Evolutionary conservation across 2,329 filamentous ascomycete genomes (phyloP).

Genomic region (Pseudogymnoascus sp.): DNA sequence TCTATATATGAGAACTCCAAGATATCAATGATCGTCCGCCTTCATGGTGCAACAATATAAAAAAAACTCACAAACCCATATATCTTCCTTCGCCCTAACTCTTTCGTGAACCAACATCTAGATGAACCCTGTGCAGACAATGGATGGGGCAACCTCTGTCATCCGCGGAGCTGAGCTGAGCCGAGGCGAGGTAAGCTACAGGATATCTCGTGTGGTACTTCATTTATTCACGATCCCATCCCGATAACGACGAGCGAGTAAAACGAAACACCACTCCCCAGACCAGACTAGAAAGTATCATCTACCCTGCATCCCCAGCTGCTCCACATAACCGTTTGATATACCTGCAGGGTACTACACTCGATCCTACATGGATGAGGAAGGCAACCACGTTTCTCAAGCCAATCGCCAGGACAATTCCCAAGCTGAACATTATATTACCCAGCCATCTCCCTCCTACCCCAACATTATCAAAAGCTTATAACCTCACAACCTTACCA

Average conservation of each 20-base stretch:
- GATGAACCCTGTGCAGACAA: neutral
- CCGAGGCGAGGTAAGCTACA: too few relatives aligned
- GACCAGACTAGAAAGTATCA: neutral
- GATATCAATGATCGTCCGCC: neutral
- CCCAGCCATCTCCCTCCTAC: neutral
- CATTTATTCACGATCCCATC: constrained; percentile 1
- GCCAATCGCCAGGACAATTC: neutral
- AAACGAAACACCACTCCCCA: neutral
- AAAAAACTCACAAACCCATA: neutral
- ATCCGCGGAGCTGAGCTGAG: neutral
- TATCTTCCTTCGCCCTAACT: neutral
- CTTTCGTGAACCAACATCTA: neutral
- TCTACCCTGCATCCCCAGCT: neutral
- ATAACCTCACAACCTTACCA: neutral
- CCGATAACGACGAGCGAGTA: neutral
- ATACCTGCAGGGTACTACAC: neutral
- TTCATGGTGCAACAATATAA: neutral
- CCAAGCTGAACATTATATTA: neutral
- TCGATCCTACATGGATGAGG: neutral
- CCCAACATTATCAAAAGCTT: neutral
- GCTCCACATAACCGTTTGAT: neutral
- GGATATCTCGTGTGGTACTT: neutral
- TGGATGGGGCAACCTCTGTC: neutral
- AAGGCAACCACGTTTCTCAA: neutral
- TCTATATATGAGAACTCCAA: neutral